phyloP scores from a whole-genome alignment of 2,329 filamentous ascomycete species.

The Bipolaris zeicola region DNA sequence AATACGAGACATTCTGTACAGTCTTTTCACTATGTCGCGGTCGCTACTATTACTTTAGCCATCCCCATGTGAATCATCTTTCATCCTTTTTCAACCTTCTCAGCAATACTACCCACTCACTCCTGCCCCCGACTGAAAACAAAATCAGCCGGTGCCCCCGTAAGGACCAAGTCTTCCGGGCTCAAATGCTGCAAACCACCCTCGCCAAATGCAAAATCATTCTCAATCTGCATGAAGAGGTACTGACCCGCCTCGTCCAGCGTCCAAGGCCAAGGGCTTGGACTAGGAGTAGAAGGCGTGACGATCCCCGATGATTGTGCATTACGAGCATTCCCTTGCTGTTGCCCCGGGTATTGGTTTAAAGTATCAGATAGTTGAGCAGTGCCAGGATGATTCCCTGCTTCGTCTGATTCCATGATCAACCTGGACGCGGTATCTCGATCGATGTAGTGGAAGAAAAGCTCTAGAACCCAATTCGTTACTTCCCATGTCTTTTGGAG shows the following conservation, averaged over 20 bases:
- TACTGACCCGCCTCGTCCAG: slow-evolving; percentile 40
- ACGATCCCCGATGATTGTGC: slow-evolving; percentile 6
- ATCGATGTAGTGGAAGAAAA: slow-evolving; percentile 58
- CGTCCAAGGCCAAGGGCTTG: slow-evolving; percentile 36
- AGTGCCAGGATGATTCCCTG: slow-evolving; percentile 20
- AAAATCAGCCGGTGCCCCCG: slow-evolving; percentile 19
- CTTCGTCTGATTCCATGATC: slow-evolving; percentile 35
- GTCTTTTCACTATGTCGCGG: no score
- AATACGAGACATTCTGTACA: no score
- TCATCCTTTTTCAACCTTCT: no score
- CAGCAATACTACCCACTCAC: background rate
- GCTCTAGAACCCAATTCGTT: slow-evolving; percentile 56
- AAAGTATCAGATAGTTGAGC: slow-evolving; percentile 3
- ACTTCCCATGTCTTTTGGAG: slow-evolving; percentile 58
- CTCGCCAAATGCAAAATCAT: slow-evolving; percentile 39
- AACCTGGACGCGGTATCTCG: slow-evolving; percentile 52
- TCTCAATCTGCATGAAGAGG: slow-evolving; percentile 40
- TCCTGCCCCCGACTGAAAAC: slow-evolving; percentile 11
- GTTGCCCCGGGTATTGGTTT: slow-evolving; percentile 8
- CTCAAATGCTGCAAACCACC: slow-evolving; percentile 32
- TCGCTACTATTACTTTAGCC: no score
- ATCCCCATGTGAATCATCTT: no score
- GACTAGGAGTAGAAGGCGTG: slow-evolving; percentile 13
- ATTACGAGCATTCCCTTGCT: slow-evolving; percentile 1
- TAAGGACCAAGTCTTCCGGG: slow-evolving; percentile 23